These are phyloP conservation scores for Macroventuria anomochaeta DNA, from an alignment of 2,329 filamentous ascomycete species.

Conservation along the genomic window DNA sequence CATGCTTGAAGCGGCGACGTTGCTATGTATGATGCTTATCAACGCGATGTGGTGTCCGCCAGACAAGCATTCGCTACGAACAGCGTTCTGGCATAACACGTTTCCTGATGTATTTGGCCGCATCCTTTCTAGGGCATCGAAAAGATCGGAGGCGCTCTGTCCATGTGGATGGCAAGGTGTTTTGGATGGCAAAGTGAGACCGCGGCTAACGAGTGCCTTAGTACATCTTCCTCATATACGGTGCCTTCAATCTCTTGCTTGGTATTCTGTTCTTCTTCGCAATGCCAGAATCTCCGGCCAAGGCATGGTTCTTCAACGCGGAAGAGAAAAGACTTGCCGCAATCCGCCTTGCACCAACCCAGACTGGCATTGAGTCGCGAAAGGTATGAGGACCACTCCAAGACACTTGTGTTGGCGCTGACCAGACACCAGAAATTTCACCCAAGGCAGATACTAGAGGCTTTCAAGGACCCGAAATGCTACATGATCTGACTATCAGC, in stretches of 20 bases:
- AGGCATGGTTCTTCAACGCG: conserved; percentile 3
- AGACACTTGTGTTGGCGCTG: neutral
- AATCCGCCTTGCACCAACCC: neutral
- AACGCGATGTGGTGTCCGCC: conserved; percentile 1
- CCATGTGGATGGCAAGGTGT: neutral
- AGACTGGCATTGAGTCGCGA: neutral
- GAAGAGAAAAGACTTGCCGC: neutral
- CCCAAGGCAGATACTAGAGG: neutral
- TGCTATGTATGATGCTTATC: neutral
- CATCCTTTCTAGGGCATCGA: conserved; percentile 1
- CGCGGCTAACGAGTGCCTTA: neutral
- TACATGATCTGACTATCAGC: conserved; percentile 1
- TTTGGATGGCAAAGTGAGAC: neutral
- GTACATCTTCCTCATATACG: conserved; percentile 4
- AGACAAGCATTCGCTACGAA: conserved; percentile 1
- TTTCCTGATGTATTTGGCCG: conserved; percentile 7
- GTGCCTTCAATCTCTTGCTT: neutral
- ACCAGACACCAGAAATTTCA: neutral
- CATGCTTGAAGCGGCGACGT: neutral
- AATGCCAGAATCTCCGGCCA: neutral
- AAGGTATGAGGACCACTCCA: neutral
- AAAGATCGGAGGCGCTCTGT: neutral
- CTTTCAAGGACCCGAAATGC: neutral
- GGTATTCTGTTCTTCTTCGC: conserved; percentile 2
- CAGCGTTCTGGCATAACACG: conserved; percentile 1